A percentile compares a stretch with the other conserved stretches of the same genome.
These are phyloP conservation scores for Vairimorpha apis DNA, from an alignment of 371 early-diverging fungal species.

Conservation along the genomic window DNA sequence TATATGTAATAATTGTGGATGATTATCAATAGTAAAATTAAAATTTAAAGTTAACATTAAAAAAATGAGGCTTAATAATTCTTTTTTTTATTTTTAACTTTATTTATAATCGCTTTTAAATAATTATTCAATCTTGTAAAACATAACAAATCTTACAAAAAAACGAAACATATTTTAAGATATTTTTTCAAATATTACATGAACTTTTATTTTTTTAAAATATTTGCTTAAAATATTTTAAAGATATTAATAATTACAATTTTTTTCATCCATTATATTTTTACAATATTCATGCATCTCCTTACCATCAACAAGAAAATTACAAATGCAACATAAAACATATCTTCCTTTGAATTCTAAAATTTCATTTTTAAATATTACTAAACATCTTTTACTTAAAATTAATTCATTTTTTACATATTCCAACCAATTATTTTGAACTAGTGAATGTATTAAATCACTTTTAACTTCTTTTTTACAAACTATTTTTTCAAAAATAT, in stretches of 20 bases:
- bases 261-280: neutral
- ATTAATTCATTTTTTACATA: neutral
- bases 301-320: neutral
- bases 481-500: constrained; percentile 7
- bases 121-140: too few species aligned
- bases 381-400: constrained; percentile 10
- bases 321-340: constrained; percentile 7
- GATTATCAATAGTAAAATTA: constrained; percentile 26
- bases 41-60: constrained; percentile 21
- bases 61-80: too few species aligned
- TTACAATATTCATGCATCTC: constrained; percentile 27
- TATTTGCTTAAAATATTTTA: neutral
- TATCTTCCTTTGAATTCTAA: constrained; percentile 14
- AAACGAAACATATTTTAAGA: too few species aligned
- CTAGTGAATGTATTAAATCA: constrained; percentile 8
- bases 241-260: neutral
- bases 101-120: too few species aligned
- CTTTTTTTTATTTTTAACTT: too few species aligned
- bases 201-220: neutral
- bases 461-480: neutral
- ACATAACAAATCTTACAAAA: too few species aligned
- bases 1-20: neutral
- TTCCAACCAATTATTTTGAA: constrained; percentile 22
- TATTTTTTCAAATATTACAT: too few species aligned
- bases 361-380: constrained; percentile 19